Base-by-base conservation (phyloP, 2,329 filamentous ascomycete species). In the Trichoderma harzianum region DNA sequence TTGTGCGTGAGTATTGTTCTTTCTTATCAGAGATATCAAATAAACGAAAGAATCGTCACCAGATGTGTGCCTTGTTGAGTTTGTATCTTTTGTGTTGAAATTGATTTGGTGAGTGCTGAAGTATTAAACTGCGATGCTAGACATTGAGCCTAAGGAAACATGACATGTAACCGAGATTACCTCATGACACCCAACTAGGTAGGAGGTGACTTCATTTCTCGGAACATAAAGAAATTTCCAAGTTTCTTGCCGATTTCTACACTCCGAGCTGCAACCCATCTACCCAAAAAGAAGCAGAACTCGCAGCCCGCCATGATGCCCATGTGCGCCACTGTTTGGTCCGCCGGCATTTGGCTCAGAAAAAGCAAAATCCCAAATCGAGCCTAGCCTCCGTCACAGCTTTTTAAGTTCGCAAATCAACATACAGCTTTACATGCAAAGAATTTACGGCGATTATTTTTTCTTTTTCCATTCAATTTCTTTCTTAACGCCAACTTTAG, bases 241-340 rank as follows among this genome's bases (percentile, higher is more conserved):
- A n/a, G 18, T 51, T 60, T 60, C 28, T 34, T n/a, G 57, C 51
- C 24, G 14, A 58, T 14, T 58, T 18, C 28, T 34, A 5, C 28
- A 28, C 43, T 24, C n/a, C n/a, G 43, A 1, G 10, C 10, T 39
- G 36, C 36, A 36, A 14, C 1, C 7, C 18, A 21, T 51, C n/a
- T 21, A 11, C 43, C 43, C 3, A 24, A 53, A 65, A 21, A 75
- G 21, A 34, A 47, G 12, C 7, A 66, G 67, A 16, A 21, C 6
- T 26, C 32, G 3, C 47, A 76, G 76, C 26, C 47, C 47, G n/a
- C 28, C 74, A 78, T 78, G 78, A 78, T 76, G 75, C 72, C 74
- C 78, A 79, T 79, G 78, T 79, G 77, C 78, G 78, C 79, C 78
- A 79, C 75, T 73, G 67, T 69, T 61, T 73, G 62, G 71, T 61